Evolutionary conservation across 495 filamentous ascomycete genomes (phyloP).

Genomic region (Talaromyces adpressus): DNA sequence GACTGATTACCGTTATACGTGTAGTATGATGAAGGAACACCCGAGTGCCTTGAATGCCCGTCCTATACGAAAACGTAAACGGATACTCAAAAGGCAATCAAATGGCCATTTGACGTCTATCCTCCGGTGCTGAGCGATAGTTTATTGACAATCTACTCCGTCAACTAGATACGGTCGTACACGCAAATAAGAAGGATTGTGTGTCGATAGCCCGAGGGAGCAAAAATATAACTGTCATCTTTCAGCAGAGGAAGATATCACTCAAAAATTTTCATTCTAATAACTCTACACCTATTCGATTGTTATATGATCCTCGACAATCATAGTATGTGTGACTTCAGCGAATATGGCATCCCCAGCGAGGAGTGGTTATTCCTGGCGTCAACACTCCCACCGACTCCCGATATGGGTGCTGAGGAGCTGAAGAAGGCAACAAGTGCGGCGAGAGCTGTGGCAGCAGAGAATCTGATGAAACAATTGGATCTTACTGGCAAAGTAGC

Average conservation of each 20-base stretch:
- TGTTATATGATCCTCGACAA: background rate
- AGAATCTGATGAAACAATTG: constrained; percentile 22
- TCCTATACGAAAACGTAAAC: too few relatives aligned
- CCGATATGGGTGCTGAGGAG: constrained; percentile 18
- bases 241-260: too few relatives aligned
- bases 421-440: constrained; percentile 22
- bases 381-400: constrained; percentile 18
- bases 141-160: too few relatives aligned
- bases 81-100: too few relatives aligned
- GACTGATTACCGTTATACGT: background rate
- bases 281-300: background rate
- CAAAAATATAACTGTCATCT: too few relatives aligned
- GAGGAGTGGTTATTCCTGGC: constrained; percentile 35
- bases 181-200: too few relatives aligned
- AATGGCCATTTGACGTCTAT: too few relatives aligned
- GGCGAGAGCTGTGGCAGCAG: constrained; percentile 25
- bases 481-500: constrained; percentile 12
- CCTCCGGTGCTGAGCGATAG: too few relatives aligned
- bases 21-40: constrained; percentile 35
- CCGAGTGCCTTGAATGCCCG: constrained; percentile 18
- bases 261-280: too few relatives aligned
- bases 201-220: too few relatives aligned
- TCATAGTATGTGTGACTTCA: constrained; percentile 31
- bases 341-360: constrained; percentile 28
- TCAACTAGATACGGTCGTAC: too few relatives aligned